These are phyloP conservation scores for Agroathelia rolfsii DNA, from an alignment of 1,284 basidiomycete genomes.

Conservation along the genomic window DNA sequence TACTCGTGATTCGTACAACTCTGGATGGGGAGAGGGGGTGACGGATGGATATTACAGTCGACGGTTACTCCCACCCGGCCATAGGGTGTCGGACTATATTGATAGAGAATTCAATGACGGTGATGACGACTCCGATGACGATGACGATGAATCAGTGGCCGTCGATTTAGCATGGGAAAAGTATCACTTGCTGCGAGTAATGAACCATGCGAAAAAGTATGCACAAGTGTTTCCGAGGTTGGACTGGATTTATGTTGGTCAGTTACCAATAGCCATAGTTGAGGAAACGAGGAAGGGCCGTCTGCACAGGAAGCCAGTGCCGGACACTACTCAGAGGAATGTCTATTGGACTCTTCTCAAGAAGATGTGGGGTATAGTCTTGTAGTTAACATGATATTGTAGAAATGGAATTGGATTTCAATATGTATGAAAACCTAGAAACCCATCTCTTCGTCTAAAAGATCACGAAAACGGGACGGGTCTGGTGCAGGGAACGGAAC, in stretches of 20 bases:
- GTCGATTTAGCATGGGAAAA: slow-evolving; percentile 21
- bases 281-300: too few relatives aligned
- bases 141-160: slow-evolving; percentile 12
- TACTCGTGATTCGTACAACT: slow-evolving; percentile 22
- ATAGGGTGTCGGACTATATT: slow-evolving; percentile 15
- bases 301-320: too few relatives aligned
- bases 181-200: slow-evolving; percentile 21
- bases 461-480: slow-evolving; percentile 47
- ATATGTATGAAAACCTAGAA: slow-evolving; percentile 31
- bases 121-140: slow-evolving; percentile 9
- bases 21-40: slow-evolving; percentile 13
- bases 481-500: slow-evolving; percentile 61
- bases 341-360: too few relatives aligned
- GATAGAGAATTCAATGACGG: slow-evolving; percentile 12
- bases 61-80: slow-evolving; percentile 14
- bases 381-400: too few relatives aligned
- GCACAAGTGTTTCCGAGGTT: slow-evolving; percentile 13
- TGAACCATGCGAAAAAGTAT: slow-evolving; percentile 13
- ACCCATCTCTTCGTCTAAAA: slow-evolving; percentile 71
- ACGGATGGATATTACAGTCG: slow-evolving; percentile 19
- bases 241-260: slow-evolving; percentile 19
- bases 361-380: too few relatives aligned
- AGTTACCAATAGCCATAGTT: slow-evolving; percentile 12
- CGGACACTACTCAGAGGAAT: too few relatives aligned
- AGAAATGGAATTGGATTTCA: not conserved